phyloP scores from a whole-genome alignment of 78 protist species.

The Dictyostelium discoideum region DNA sequence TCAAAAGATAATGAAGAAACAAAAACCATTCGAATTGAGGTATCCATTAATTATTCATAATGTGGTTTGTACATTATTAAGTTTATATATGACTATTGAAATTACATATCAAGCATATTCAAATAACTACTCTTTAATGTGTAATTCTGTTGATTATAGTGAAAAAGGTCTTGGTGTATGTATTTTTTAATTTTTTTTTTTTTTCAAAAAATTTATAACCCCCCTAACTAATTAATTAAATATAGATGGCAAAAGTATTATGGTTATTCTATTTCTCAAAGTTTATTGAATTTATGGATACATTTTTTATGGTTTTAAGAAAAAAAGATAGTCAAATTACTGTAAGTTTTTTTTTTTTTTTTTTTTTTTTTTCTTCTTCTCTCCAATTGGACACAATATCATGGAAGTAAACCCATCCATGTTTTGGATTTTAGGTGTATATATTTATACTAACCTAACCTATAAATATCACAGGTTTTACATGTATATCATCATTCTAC shows the following conservation, averaged over 20 bases:
- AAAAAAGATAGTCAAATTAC: conserved; percentile 16
- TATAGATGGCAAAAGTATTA: conserved; percentile 75
- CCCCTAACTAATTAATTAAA: neutral
- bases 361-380: neutral
- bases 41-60: conserved; percentile 63
- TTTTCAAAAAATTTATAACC: neutral
- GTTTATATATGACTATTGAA: conserved; percentile 54
- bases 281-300: conserved; percentile 71
- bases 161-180: conserved; percentile 73
- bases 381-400: too few relatives aligned
- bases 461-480: conserved; percentile 21
- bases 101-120: conserved; percentile 38
- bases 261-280: conserved; percentile 78
- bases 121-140: conserved; percentile 38
- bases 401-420: too few relatives aligned
- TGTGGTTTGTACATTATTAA: conserved; percentile 9
- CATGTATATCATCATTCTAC: conserved; percentile 84
- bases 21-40: conserved; percentile 64
- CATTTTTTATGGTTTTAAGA: conserved; percentile 62
- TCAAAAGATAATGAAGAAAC: conserved; percentile 27
- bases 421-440: too few relatives aligned
- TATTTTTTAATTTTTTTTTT: neutral
- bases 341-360: neutral
- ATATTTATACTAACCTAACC: too few relatives aligned
- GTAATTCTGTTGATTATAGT: conserved; percentile 65